Conservation (phyloP, 768 basidiomycete species). For the Tylopilus cervinicoccineus region DNA sequence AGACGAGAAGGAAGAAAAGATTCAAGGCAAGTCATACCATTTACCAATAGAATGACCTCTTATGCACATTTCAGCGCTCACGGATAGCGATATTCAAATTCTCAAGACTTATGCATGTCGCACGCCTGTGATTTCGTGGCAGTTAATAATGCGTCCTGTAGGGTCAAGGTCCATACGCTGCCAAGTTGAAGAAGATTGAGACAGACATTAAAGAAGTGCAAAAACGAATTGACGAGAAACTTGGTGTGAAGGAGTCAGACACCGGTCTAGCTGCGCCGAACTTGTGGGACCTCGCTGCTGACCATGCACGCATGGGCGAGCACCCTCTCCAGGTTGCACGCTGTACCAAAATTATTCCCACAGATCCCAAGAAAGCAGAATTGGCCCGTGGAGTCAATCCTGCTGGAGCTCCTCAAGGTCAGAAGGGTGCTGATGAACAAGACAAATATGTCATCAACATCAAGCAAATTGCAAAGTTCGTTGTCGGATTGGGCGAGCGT, state of each 20-base stretch:
- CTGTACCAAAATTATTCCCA: slow-evolving; percentile 95
- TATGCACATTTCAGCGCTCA: slow-evolving; percentile 59
- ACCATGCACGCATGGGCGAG: slow-evolving; percentile 86
- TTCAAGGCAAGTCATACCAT: slow-evolving; percentile 56
- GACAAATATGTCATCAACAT: slow-evolving; percentile 99
- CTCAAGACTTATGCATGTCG: slow-evolving; percentile 90
- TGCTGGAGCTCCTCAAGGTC: slow-evolving; percentile 71
- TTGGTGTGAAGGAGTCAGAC: slow-evolving; percentile 98
- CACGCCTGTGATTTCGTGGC: not conserved
- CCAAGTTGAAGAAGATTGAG: slow-evolving; percentile 83
- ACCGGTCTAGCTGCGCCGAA: slow-evolving; percentile 96
- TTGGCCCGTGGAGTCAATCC: slow-evolving; percentile 78
- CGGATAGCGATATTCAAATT: slow-evolving; percentile 98
- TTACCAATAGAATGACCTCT: not conserved
- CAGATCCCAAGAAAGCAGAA: slow-evolving; percentile 72
- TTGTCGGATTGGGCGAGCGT: slow-evolving; percentile 93
- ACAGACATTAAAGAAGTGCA: slow-evolving; percentile 93
- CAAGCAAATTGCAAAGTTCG: slow-evolving; percentile 99
- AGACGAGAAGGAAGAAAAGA: slow-evolving; percentile 91
- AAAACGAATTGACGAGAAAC: slow-evolving; percentile 96
- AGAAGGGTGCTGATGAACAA: slow-evolving; percentile 97
- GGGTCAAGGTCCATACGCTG: slow-evolving; percentile 98
- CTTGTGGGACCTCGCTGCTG: slow-evolving; percentile 94
- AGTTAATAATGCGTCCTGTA: slow-evolving; percentile 30
- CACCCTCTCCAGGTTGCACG: slow-evolving; percentile 96